Conservation (phyloP, 164 flowering plant genomes). For the Berberis thunbergii region DNA sequence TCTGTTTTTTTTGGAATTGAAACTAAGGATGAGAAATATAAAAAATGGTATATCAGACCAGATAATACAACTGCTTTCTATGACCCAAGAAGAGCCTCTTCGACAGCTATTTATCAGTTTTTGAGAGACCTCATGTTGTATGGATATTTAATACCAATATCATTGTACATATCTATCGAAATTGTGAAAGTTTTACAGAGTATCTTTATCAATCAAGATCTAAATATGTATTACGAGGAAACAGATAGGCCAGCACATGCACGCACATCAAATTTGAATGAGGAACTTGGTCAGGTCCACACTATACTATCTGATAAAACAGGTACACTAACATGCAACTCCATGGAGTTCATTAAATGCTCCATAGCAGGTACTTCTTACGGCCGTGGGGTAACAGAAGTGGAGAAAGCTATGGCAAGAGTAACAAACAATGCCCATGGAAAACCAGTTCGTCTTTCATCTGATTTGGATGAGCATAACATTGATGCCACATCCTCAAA, state of each 20-base stretch:
- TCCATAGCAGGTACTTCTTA: slow-evolving; percentile 68
- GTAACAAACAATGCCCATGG: slow-evolving; percentile 17
- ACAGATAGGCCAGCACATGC: slow-evolving; percentile 69
- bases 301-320: slow-evolving; percentile 86
- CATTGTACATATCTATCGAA: slow-evolving; percentile 84
- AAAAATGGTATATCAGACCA: slow-evolving; percentile 82
- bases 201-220: slow-evolving; percentile 73
- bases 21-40: slow-evolving; percentile 42
- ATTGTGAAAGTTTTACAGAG: slow-evolving; percentile 85
- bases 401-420: slow-evolving; percentile 51
- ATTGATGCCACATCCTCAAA: slow-evolving; percentile 10
- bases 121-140: slow-evolving; percentile 80
- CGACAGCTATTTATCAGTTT: slow-evolving; percentile 71
- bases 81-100: slow-evolving; percentile 48
- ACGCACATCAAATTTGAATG: slow-evolving; percentile 78
- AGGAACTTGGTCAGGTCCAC: slow-evolving; percentile 83
- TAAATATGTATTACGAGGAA: slow-evolving; percentile 70
- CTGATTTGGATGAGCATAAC: slow-evolving; percentile 8
- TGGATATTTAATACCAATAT: slow-evolving; percentile 79
- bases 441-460: slow-evolving; percentile 6
- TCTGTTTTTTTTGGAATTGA: slow-evolving; percentile 57
- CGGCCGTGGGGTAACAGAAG: slow-evolving; percentile 74
- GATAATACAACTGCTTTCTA: slow-evolving; percentile 43
- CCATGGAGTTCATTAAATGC: slow-evolving; percentile 89
- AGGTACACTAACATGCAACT: slow-evolving; percentile 83